phyloP scores from a whole-genome alignment of 169 alveolate species.

The Plasmodium gallinaceum region DNA sequence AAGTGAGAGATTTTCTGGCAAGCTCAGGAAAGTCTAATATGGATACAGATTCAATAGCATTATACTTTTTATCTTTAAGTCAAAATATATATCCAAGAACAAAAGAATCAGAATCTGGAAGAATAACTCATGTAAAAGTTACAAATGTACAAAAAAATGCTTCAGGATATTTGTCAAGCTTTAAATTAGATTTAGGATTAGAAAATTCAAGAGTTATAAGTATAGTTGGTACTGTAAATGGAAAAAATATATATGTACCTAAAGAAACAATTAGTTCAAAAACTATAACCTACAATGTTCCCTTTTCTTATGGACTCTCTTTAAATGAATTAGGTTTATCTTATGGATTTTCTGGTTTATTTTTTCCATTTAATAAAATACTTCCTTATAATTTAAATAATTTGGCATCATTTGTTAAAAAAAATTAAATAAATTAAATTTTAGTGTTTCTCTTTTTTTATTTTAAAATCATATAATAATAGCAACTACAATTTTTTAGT shows the following conservation, averaged over 20 bases:
- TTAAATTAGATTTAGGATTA: constrained; percentile 19
- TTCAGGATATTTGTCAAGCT: constrained; percentile 29
- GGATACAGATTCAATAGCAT: constrained; percentile 18
- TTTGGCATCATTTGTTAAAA: constrained; percentile 16
- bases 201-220: constrained; percentile 19
- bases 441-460: too few relatives aligned
- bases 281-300: constrained; percentile 12
- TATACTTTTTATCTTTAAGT: constrained; percentile 34
- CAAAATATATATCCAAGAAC: constrained; percentile 14
- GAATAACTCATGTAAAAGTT: constrained; percentile 19
- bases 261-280: not conserved
- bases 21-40: constrained; percentile 26
- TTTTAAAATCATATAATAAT: too few relatives aligned
- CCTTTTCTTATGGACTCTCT: constrained; percentile 11
- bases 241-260: constrained; percentile 46
- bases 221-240: constrained; percentile 13
- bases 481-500: too few relatives aligned
- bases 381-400: constrained; percentile 36
- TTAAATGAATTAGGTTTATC: constrained; percentile 11
- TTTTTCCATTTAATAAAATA: constrained; percentile 1
- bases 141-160: constrained; percentile 22
- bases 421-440: too few relatives aligned
- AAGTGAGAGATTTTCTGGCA: constrained; percentile 18
- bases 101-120: not conserved
- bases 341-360: constrained; percentile 21